Evolutionary conservation across 345 rosid genomes (phyloP), one percentile per base, ranked within the genome.

Genomic region (Litchi chinensis): DNA sequence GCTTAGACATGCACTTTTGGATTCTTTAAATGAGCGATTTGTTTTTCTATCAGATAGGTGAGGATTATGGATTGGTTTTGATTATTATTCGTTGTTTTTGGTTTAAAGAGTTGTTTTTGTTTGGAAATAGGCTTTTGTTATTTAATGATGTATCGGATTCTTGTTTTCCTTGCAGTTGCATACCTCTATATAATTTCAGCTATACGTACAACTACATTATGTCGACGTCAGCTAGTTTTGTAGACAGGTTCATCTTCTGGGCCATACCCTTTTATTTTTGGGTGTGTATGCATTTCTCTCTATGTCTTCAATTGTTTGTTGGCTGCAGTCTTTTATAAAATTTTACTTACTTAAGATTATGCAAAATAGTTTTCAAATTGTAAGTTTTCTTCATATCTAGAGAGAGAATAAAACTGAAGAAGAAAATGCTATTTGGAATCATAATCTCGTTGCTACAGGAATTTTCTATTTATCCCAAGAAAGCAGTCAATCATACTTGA

Each of bases 11-110:
- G 99, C 99, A 21, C 90, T 96, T 68, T 80, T 60, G 70, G 98
- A 96, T 87, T 91, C 92, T 65, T 81, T 24, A 54, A 94, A 94
- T 85, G 82, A 90, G 80, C 92, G 95, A 8, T 96, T 96, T 86
- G 91, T 94, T 89, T 96, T 96, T 84, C 88, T 96, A 56, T 96
- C 99, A 46, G 99, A 96, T 85, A 94, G 98, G 99, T 91, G 83
- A 88, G 52, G 52, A 46, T 11, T 46, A 32, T 32, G 82, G 43
- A 48, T 74, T 76, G 73, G 67, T 75, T 26, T 46, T 16, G n/a
- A 40, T 21, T 76, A 48, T 65, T 24, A 26, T n/a, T 65, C 26
- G n/a, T 15, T 59, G 19, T 21, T 74, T 44, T 79, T 57, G 4
- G 8, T 10, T 57, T 48, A 24, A 2, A 22, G 11, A 79, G 70